Evolutionary conservation across 345 rosid genomes (phyloP).

Genomic region (Arabidopsis thaliana): DNA sequence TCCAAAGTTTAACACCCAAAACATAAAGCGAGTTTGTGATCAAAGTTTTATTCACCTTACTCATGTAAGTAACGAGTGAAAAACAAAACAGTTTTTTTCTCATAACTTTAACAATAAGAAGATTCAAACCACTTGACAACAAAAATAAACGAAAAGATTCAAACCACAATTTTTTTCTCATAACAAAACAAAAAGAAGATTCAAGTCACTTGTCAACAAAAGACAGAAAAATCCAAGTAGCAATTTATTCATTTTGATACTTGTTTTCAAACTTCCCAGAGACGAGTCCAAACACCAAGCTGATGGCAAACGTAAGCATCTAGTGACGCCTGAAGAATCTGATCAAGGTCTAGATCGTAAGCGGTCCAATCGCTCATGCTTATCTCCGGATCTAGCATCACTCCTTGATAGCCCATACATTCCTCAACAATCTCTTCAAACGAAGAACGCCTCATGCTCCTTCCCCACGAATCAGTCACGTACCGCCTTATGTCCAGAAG

Average conservation of each 20-base stretch:
- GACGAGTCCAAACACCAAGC: conserved; percentile 37
- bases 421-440: conserved; percentile 44
- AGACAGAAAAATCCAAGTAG: too few relatives aligned
- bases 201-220: too few relatives aligned
- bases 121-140: too few relatives aligned
- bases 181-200: too few relatives aligned
- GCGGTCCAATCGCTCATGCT: conserved; percentile 48
- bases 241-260: not conserved
- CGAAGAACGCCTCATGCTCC: conserved; percentile 24
- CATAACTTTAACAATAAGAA: too few relatives aligned
- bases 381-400: conserved; percentile 28
- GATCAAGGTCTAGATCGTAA: conserved; percentile 18
- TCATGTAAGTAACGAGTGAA: not conserved
- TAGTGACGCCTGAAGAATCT: conserved; percentile 43
- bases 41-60: not conserved
- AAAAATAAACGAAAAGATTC: not conserved
- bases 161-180: too few relatives aligned
- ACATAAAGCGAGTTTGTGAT: too few relatives aligned
- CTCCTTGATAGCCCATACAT: conserved; percentile 44
- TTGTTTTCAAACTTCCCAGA: conserved; percentile 10
- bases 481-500: conserved; percentile 43
- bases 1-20: too few relatives aligned
- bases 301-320: conserved; percentile 35
- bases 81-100: too few relatives aligned
- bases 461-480: conserved; percentile 14